A percentile compares a stretch with the other conserved stretches of the same genome.
phyloP scores from a whole-genome alignment of 169 alveolate genomes.

The Cryptosporidium canis region DNA sequence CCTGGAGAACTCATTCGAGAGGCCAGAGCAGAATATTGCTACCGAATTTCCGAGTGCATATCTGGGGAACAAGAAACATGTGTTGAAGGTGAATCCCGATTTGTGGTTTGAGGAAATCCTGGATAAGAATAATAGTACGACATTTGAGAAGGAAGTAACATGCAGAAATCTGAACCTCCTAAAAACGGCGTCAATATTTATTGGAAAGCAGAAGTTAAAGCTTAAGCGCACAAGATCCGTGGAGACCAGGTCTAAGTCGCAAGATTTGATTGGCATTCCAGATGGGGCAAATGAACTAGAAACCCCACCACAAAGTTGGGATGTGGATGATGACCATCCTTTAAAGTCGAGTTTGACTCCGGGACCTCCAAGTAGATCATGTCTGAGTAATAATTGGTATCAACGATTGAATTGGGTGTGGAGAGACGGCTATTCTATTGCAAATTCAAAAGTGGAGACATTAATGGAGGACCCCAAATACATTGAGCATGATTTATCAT shows the following conservation, averaged over 20 bases:
- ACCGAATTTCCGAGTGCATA: not conserved
- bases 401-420: constrained; percentile 65
- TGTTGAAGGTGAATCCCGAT: constrained; percentile 54
- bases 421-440: constrained; percentile 22
- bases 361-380: constrained; percentile 67
- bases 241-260: constrained; percentile 13
- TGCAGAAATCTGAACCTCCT: constrained; percentile 56
- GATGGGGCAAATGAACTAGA: constrained; percentile 59
- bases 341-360: constrained; percentile 55
- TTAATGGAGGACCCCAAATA: constrained; percentile 14
- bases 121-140: constrained; percentile 55
- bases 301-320: constrained; percentile 64
- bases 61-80: not conserved
- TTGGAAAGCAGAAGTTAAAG: constrained; percentile 52
- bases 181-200: constrained; percentile 35
- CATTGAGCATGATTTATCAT: constrained; percentile 39
- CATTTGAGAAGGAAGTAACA: constrained; percentile 55
- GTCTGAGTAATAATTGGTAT: constrained; percentile 71
- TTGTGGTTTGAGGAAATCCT: constrained; percentile 60
- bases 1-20: constrained; percentile 21
- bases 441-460: not conserved
- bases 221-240: constrained; percentile 19
- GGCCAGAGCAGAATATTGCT: constrained; percentile 22
- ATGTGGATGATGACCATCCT: constrained; percentile 54
- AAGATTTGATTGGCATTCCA: constrained; percentile 23